Conservation (phyloP, 139 green algal species). For the Chlorella sp. region DNA sequence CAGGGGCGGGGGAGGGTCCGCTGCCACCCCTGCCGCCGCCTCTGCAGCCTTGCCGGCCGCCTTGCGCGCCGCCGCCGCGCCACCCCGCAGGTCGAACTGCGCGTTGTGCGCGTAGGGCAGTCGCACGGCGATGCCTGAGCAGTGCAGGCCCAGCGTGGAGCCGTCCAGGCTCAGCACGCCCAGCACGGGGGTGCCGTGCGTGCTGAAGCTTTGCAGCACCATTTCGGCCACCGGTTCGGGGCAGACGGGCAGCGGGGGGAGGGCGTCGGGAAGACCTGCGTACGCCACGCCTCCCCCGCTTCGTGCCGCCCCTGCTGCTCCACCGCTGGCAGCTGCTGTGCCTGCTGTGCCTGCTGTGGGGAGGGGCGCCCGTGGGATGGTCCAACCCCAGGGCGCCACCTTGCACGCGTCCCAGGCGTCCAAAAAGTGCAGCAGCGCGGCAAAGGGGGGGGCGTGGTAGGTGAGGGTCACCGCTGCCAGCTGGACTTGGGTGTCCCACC, state of each 20-base stretch:
- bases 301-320: background rate
- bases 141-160: conserved; percentile 24
- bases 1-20: background rate
- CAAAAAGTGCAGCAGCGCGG: conserved; percentile 25
- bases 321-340: background rate
- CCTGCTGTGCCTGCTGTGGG: background rate
- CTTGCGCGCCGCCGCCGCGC: background rate
- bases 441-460: conserved; percentile 25
- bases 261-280: background rate
- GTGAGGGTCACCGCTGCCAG: conserved; percentile 39
- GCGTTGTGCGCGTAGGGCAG: conserved; percentile 47
- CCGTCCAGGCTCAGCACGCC: conserved; percentile 16
- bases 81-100: conserved; percentile 3
- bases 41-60: background rate
- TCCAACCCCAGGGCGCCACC: conserved; percentile 38
- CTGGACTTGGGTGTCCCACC: conserved; percentile 26
- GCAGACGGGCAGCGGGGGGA: conserved; percentile 26
- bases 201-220: conserved; percentile 33
- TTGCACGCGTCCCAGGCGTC: conserved; percentile 19
- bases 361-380: background rate
- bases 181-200: conserved; percentile 1
- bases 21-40: background rate
- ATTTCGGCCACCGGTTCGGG: conserved; percentile 32
- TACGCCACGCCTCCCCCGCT: background rate
- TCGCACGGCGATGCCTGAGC: conserved; percentile 44